Base-by-base conservation (phyloP, 768 basidiomycete species). In the Rhizopogon vulgaris region DNA sequence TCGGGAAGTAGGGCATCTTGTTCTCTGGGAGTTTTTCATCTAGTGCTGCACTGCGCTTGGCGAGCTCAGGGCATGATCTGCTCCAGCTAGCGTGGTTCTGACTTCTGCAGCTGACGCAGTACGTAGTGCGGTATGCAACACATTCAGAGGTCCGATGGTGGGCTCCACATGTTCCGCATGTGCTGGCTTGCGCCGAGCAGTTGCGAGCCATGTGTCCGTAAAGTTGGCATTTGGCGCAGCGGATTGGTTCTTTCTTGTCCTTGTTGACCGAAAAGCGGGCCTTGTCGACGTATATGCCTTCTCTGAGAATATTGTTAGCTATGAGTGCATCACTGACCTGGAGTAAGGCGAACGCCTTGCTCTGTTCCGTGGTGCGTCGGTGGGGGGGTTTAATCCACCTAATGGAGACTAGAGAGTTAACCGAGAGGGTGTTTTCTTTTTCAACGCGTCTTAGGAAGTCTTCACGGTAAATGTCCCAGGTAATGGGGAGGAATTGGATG, bases 221-320 rank as follows among this genome's bases (percentile, higher is more conserved):
- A 1, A 27, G 27, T n/a, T 54, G 53, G 15, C 53, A 54, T 14
- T 48, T 42, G 3, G 41, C 22, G 14, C 45, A 55, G 0, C 39
- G 10, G 0, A 41, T 27, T 1, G 45, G 43, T 41, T 55, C 45
- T 8, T 17, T 38, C 22, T 48, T 55, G 38, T 55, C 43, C 10
- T 55, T 62, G 12, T 55, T 36, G 0, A 56, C 57, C 0, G 38
- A n/a, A 0, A 63, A 37, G 8, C 42, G 9, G 28, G 57, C 55
- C 0, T 58, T 56, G 10, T 52, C 42, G 2, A 68, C 42, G 8
- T 50, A 54, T 0, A 64, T 41, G 0, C 68, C 64, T 7, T 60
- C 38, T 12, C 34, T 6, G n/a, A 69, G 55, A 2, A 57, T 58
- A 0, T 34, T 18, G 56, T 70, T 71, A 4, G 64, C 67, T 17